These are phyloP conservation scores for Phascolomyces articulosus DNA, from an alignment of 371 early-diverging fungal genomes.

Conservation along the genomic window DNA sequence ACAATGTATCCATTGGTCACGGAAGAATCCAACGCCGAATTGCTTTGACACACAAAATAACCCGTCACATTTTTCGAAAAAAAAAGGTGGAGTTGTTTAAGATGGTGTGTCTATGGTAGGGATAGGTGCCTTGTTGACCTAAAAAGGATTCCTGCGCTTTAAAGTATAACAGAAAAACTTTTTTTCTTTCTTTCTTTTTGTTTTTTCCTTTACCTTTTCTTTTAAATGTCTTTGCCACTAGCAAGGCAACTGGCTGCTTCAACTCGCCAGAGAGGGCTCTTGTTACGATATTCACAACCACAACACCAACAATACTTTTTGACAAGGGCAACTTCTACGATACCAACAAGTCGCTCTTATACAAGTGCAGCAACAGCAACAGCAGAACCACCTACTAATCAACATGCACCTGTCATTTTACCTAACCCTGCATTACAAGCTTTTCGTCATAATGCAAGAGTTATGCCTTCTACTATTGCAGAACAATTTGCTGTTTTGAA, in stretches of 20 bases:
- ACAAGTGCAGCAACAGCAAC: constrained; percentile 12
- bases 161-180: background rate
- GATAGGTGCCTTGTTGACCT: background rate
- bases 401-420: constrained; percentile 26
- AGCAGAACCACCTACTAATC: background rate
- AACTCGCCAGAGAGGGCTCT: background rate
- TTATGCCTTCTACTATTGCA: constrained; percentile 41
- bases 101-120: too few species aligned
- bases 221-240: constrained; percentile 10
- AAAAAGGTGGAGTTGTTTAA: background rate
- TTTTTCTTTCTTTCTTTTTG: background rate
- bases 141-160: background rate
- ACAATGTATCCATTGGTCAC: background rate
- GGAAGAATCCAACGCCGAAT: background rate
- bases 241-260: constrained; percentile 13
- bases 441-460: constrained; percentile 31
- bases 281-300: background rate
- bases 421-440: constrained; percentile 38
- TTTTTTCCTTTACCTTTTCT: background rate
- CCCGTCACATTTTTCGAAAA: constrained; percentile 2
- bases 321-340: background rate
- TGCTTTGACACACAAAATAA: background rate
- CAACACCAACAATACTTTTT: background rate
- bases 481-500: constrained; percentile 64
- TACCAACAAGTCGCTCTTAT: background rate